phyloP scores from a whole-genome alignment of 257 asterid species.

The Salvia hispanica region DNA sequence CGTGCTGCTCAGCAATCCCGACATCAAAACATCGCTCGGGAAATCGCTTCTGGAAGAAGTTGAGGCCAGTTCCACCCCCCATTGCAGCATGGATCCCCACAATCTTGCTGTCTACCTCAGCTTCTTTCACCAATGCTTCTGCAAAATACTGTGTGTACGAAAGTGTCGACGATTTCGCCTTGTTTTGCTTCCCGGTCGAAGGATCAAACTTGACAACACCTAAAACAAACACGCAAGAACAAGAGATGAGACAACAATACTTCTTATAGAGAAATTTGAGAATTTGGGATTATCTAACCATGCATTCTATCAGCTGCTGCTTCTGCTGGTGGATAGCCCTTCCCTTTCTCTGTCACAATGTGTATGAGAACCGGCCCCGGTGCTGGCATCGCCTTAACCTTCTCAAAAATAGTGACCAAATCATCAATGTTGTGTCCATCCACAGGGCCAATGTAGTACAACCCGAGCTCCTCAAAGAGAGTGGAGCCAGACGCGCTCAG shows the following conservation, averaged over 20 bases:
- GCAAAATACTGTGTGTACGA: constrained; percentile 23
- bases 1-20: constrained; percentile 25
- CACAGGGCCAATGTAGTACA: constrained; percentile 24
- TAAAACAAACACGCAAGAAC: not conserved
- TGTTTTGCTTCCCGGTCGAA: constrained; percentile 13
- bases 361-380: constrained; percentile 24
- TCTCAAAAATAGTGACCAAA: constrained; percentile 12
- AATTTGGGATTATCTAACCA: not conserved
- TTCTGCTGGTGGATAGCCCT: constrained; percentile 23
- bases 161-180: constrained; percentile 19
- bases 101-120: constrained; percentile 58
- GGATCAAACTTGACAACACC: constrained; percentile 24
- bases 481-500: constrained; percentile 13
- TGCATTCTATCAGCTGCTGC: constrained; percentile 24
- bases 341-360: constrained; percentile 16
- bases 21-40: constrained; percentile 23
- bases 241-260: not conserved
- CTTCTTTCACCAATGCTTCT: constrained; percentile 34
- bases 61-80: constrained; percentile 27
- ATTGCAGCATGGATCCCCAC: constrained; percentile 26
- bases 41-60: constrained; percentile 25
- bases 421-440: constrained; percentile 18
- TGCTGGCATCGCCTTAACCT: constrained; percentile 16
- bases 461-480: constrained; percentile 23
- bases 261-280: too few relatives aligned